phyloP scores from a whole-genome alignment of 768 basidiomycete species.

The Cyathus striatus region DNA sequence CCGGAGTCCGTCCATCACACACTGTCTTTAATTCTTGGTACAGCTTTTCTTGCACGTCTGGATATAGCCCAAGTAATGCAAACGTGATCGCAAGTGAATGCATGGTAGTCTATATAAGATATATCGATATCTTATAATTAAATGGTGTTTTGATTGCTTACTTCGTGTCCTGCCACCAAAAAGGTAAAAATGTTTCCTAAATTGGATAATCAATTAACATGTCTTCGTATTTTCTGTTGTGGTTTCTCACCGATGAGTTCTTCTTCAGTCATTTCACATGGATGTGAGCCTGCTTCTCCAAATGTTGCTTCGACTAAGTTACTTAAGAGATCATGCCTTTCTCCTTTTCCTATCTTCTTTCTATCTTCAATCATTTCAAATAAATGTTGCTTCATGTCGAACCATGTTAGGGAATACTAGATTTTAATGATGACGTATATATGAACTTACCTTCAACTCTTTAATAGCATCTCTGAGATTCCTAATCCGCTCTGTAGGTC shows the following conservation, averaged over 20 bases:
- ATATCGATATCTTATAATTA: no score
- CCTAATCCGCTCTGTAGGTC: slow-evolving; percentile 25
- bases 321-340: slow-evolving; percentile 5
- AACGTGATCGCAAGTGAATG: slow-evolving; percentile 30
- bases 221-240: no score
- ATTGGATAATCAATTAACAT: no score
- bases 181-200: slow-evolving; percentile 48
- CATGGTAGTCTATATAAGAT: slow-evolving; percentile 30
- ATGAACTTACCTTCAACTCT: slow-evolving; percentile 37
- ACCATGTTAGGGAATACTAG: no score
- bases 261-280: no score
- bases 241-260: no score
- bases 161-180: slow-evolving; percentile 61
- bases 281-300: no score
- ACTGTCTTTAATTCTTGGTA: slow-evolving; percentile 27
- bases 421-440: no score
- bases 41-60: slow-evolving; percentile 29
- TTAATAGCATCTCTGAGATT: slow-evolving; percentile 29
- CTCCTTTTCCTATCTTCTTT: slow-evolving; percentile 10
- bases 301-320: slow-evolving; percentile 23
- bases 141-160: no score
- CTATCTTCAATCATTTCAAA: slow-evolving; percentile 37
- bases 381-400: slow-evolving; percentile 35
- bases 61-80: slow-evolving; percentile 33
- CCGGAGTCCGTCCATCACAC: slow-evolving; percentile 23